These are phyloP conservation scores for Lasiosphaeris hirsuta DNA, from an alignment of 495 filamentous ascomycete species.

Conservation along the genomic window DNA sequence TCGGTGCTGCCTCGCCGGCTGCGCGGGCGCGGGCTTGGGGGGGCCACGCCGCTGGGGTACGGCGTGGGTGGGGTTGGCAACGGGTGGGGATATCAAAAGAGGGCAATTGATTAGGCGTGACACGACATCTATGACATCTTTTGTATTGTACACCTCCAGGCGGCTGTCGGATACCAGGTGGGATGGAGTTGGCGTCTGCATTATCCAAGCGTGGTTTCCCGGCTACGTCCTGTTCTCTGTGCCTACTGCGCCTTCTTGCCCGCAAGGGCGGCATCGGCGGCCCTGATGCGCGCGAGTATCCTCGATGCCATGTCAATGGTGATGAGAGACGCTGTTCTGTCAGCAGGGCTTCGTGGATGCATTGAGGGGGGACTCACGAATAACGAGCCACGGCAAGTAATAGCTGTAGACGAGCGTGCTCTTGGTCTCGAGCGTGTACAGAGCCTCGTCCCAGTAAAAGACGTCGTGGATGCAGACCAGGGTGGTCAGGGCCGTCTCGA, in stretches of 20 bases:
- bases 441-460: constrained; percentile 47
- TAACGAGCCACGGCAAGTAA: constrained; percentile 68
- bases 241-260: constrained; percentile 35
- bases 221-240: not conserved
- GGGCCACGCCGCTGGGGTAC: constrained; percentile 52
- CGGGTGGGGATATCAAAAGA: constrained; percentile 53
- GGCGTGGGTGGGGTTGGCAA: constrained; percentile 47
- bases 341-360: constrained; percentile 4
- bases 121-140: too few species aligned
- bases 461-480: constrained; percentile 57
- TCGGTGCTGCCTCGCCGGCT: constrained; percentile 55
- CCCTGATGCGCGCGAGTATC: constrained; percentile 34
- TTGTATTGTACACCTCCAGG: not conserved
- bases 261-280: constrained; percentile 29
- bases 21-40: constrained; percentile 48
- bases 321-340: constrained; percentile 36
- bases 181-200: constrained; percentile 7
- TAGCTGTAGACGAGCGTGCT: constrained; percentile 48
- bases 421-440: constrained; percentile 51
- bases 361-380: constrained; percentile 55
- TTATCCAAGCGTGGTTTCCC: not conserved
- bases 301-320: constrained; percentile 40
- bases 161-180: constrained; percentile 4
- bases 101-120: constrained; percentile 27
- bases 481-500: constrained; percentile 71